phyloP scores from a whole-genome alignment of 1,284 basidiomycete species.

The Macrocystidia cucumis region DNA sequence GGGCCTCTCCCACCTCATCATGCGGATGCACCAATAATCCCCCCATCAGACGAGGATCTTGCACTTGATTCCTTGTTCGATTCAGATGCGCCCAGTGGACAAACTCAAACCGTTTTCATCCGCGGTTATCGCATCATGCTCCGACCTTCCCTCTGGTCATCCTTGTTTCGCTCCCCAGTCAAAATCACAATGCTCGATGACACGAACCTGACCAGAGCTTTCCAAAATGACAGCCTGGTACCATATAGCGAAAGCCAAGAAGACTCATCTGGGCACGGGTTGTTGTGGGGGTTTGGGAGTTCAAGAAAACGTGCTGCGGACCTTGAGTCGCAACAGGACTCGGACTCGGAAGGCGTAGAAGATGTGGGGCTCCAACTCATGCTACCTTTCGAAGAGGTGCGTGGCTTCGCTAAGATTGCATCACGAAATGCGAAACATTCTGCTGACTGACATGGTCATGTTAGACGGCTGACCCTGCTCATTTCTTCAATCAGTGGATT shows the following conservation, averaged over 20 bases:
- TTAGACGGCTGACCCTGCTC: slow-evolving; percentile 9
- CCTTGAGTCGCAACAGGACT: too few relatives aligned
- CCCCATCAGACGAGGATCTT: slow-evolving; percentile 1
- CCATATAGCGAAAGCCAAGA: slow-evolving; percentile 1
- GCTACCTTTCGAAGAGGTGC: too few relatives aligned
- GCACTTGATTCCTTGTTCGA: slow-evolving; percentile 8
- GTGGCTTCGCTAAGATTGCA: not conserved
- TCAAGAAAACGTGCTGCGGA: too few relatives aligned
- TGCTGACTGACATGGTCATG: not conserved
- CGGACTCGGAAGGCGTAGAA: too few relatives aligned
- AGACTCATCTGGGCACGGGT: not conserved
- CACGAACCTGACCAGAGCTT: slow-evolving; percentile 5
- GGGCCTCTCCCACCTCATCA: slow-evolving; percentile 4
- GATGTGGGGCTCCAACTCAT: too few relatives aligned
- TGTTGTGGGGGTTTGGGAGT: not conserved
- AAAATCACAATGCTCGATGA: too few relatives aligned
- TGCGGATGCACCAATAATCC: slow-evolving; percentile 1
- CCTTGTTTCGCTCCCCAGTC: slow-evolving; percentile 3
- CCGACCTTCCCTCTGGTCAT: slow-evolving; percentile 6
- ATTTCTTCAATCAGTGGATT: slow-evolving; percentile 12
- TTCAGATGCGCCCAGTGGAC: slow-evolving; percentile 6
- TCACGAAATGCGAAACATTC: not conserved
- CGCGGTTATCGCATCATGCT: slow-evolving; percentile 15
- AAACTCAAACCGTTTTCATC: slow-evolving; percentile 14
- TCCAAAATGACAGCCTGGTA: slow-evolving; percentile 9